Conservation (phyloP, 176 grass and related monocot species). For the Oryza officinalis region DNA sequence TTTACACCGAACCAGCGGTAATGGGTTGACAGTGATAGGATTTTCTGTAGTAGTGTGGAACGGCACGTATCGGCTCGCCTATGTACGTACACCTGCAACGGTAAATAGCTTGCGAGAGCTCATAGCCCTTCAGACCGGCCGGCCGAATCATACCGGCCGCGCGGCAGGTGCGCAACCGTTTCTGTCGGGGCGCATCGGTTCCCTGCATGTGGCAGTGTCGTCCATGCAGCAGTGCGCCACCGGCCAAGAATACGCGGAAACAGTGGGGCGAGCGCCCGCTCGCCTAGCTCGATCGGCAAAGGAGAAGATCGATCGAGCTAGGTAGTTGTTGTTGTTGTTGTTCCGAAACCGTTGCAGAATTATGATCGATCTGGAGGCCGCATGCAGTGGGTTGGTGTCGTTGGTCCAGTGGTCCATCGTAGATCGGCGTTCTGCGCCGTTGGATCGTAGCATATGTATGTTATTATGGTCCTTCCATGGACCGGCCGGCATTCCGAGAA, state of each 20-base stretch:
- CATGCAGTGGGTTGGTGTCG: neutral
- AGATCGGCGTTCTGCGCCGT: constrained; percentile 28
- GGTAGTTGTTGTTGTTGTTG: constrained; percentile 16
- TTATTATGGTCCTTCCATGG: neutral
- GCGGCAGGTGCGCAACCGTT: constrained; percentile 23
- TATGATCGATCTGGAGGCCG: constrained; percentile 13
- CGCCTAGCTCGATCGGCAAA: neutral
- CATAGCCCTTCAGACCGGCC: neutral
- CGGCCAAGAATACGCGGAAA: constrained; percentile 25
- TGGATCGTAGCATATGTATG: neutral
- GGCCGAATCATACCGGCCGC: neutral
- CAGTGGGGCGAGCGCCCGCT: neutral
- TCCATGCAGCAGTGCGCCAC: neutral
- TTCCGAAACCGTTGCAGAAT: constrained; percentile 53
- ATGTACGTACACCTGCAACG: neutral
- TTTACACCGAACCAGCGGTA: no score
- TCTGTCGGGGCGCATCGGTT: constrained; percentile 18
- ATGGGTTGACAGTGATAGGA: no score
- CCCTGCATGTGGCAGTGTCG: constrained; percentile 39
- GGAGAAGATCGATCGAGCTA: neutral
- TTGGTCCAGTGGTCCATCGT: constrained; percentile 20
- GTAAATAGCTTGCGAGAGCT: neutral
- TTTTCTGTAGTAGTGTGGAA: no score
- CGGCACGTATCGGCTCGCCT: no score
- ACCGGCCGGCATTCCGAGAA: constrained; percentile 26